A percentile compares a stretch with the other conserved stretches of the same genome.
Evolutionary conservation across 345 rosid species (phyloP).

Genomic region (Xanthoceras sorbifolium): DNA sequence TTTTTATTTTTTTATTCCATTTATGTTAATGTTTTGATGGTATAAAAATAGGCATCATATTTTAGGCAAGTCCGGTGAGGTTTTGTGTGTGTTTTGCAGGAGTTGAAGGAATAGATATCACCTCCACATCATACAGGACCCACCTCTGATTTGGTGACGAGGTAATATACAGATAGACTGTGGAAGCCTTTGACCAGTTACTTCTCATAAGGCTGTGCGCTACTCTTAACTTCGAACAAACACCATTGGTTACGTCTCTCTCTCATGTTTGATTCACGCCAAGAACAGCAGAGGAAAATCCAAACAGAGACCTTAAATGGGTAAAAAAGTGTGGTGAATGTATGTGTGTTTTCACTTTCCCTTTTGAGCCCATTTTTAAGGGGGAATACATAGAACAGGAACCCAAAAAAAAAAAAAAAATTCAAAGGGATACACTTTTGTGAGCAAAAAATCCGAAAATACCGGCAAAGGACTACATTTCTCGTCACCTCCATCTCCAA

Average conservation of each 20-base stretch:
- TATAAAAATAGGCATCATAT: too few species aligned
- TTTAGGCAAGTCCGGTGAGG: neutral
- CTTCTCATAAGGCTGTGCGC: neutral
- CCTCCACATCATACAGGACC: neutral
- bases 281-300: neutral
- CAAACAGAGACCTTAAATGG: neutral
- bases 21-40: neutral
- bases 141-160: neutral
- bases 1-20: too few species aligned
- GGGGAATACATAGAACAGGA: slow-evolving; percentile 28
- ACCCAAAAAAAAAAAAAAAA: neutral
- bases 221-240: neutral
- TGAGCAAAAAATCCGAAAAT: slow-evolving; percentile 15
- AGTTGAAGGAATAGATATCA: neutral
- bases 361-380: slow-evolving; percentile 6
- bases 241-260: neutral
- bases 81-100: too few species aligned
- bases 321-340: slow-evolving; percentile 2
- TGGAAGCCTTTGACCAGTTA: neutral
- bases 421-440: neutral
- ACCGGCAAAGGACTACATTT: slow-evolving; percentile 58
- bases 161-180: neutral
- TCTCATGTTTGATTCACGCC: slow-evolving; percentile 21
- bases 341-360: neutral
- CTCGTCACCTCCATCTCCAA: slow-evolving; percentile 5